These are phyloP conservation scores for Alternaria ethzedia DNA, from an alignment of 2,329 filamentous ascomycete species.

Conservation along the genomic window DNA sequence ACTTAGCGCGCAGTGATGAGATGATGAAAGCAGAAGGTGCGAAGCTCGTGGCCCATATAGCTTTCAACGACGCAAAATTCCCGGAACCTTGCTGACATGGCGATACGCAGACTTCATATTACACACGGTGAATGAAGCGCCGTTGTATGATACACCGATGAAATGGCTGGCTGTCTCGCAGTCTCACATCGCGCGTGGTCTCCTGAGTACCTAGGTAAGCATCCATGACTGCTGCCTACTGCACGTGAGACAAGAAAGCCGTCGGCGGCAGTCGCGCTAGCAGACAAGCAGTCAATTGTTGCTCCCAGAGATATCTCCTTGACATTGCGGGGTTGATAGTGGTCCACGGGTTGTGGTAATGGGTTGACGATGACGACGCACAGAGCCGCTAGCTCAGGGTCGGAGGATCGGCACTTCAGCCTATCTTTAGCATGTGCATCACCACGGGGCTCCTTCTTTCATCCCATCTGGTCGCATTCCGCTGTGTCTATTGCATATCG, in stretches of 20 bases:
- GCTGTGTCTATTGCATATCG: not conserved
- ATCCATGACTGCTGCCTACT: not conserved
- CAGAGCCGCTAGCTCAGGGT: constrained; percentile 8
- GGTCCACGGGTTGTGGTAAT: not conserved
- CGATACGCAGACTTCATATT: not conserved
- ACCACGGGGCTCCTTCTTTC: constrained; percentile 6
- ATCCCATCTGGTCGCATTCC: constrained; percentile 2
- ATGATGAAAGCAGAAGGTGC: not conserved
- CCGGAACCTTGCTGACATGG: not conserved
- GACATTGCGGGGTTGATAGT: not conserved
- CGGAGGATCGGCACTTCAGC: constrained; percentile 6
- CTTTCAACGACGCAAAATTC: not conserved
- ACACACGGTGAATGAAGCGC: not conserved
- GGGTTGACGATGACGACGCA: constrained; percentile 8
- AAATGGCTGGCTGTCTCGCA: not conserved
- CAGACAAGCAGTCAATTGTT: fast-evolving
- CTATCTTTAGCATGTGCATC: constrained; percentile 5
- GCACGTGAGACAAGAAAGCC: not conserved
- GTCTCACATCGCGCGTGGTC: not conserved
- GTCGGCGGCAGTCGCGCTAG: not conserved
- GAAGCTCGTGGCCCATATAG: not conserved
- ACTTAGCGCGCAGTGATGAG: not conserved
- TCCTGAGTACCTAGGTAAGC: not conserved
- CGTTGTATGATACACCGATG: not conserved
- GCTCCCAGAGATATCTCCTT: not conserved